Evolutionary conservation across 176 grass and related monocot species (phyloP), one percentile per base, ranked within the genome.

Genomic region (Ananas comosus): DNA sequence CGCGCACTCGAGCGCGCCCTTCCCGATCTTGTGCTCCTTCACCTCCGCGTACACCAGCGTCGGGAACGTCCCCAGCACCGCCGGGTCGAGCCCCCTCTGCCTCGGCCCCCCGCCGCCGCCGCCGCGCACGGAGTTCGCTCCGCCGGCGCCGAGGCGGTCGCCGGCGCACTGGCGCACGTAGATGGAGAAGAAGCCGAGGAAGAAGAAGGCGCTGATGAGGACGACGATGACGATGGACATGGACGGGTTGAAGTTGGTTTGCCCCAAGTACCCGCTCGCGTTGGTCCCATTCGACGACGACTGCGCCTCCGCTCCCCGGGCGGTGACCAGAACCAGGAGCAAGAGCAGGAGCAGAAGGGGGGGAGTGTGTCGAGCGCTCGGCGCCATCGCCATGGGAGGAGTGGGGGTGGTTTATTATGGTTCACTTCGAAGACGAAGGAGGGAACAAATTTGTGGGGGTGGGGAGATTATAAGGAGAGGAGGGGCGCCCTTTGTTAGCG

Each of bases 161-260:
- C 81, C 73, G 58, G 73, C 63, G 81, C 83, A 90, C 78, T 87
- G 86, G 48, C 93, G 93, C 67, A 87, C 17, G 79, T 87, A 96
- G 70, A 96, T 76, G 59, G 88, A 92, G 71, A 90, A 96, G 83
- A 92, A 96, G 1, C 88, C 86, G 11, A 92, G 84, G 70, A 96
- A 77, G 79, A 96, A 92, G 81, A 92, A 92, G 72, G 73, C 81
- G 2, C 73, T 67, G 76, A 96, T 92, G 51, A 96, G 77, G 42
- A 90, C 73, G 3, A 92, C 83, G 76, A 87, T 77, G 49, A 96
- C 79, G 81, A 92, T 82, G 24, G 86, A 73, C 89, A 87, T 90
- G 68, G 93, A 85, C 13, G 88, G 86, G 64, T 13, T 90, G 67
- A 96, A 92, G 76, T 3, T 85, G 4, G 28, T 42, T 9, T 10